Base-by-base conservation (phyloP, 148 eudicot genomes). In the Nepenthes gracilis region DNA sequence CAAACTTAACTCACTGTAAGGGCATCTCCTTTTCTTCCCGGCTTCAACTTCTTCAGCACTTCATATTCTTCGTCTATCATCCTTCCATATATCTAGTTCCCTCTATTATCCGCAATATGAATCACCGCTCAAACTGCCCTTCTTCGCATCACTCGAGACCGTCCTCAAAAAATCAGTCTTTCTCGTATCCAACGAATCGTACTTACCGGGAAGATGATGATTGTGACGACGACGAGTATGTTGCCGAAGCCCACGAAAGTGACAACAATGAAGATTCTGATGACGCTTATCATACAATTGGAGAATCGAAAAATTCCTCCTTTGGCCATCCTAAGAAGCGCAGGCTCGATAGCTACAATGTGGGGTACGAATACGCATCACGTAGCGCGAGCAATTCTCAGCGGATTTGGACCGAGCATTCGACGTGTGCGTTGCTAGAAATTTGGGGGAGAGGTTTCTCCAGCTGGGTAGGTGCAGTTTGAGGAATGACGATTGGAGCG, bases 391-490 rank as follows among this genome's bases (percentile, higher is more conserved):
- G 67, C 12, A 65, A 63, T 37, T 50, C 67, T 5, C 62, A 34
- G 32, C 64, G 56, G 47, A 71, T 54, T 6, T 92, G 98, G 98
- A 80, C 80, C 8, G 98, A 92, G 23, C 74, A 85, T 43, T 84
- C 72, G 33, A 83, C 80, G 6, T 80, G 71, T 36, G 73, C 74
- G 36, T 62, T 92, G 72, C 64, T 88, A 15, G 90, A 85, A 52
- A 67, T 78, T 2, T 92, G 98, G 98, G 98, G 98, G 98, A 0
- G 94, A 76, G 88, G 69, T 92, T 78, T 60, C 34, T 83, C 62
- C 79, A 92, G 61, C 49, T 81, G 60, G 98, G 98, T 0, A 75
- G 94, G 81, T 78, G 78, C 66, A 92, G 96, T 35, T 73, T 92
- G 60, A 76, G 96, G 80, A 63, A 72, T 1, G 98, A 92, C 55